These are phyloP conservation scores for Cryptosporidium sp. DNA, from an alignment of 169 alveolate species.

Conservation along the genomic window DNA sequence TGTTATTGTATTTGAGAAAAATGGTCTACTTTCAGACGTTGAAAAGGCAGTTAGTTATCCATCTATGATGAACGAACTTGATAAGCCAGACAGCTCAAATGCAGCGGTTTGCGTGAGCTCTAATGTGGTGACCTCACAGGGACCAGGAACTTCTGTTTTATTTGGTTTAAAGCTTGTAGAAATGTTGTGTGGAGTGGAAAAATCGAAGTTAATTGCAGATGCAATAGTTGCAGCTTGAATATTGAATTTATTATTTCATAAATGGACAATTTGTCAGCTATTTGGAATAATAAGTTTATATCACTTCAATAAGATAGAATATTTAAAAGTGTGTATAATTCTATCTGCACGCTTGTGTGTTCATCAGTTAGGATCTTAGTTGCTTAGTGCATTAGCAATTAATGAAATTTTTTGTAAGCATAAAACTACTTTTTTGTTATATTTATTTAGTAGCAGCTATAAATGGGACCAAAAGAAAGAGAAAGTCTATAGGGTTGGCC, in stretches of 20 bases:
- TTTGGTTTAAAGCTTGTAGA: conserved; percentile 74
- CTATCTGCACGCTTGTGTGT: conserved; percentile 50
- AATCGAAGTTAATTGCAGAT: conserved; percentile 28
- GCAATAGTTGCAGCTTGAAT: conserved; percentile 19
- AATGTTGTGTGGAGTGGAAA: conserved; percentile 52
- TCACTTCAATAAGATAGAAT: not conserved
- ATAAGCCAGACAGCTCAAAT: conserved; percentile 42
- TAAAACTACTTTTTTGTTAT: conserved; percentile 9
- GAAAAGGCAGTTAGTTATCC: conserved; percentile 79
- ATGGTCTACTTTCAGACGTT: conserved; percentile 85
- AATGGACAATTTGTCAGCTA: not conserved
- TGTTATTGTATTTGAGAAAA: conserved; percentile 83
- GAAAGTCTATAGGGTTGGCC: not conserved
- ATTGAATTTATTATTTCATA: not conserved
- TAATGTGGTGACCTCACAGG: conserved; percentile 79
- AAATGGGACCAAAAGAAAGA: conserved; percentile 15
- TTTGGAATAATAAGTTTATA: not conserved
- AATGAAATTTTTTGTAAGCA: conserved; percentile 13
- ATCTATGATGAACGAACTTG: conserved; percentile 51
- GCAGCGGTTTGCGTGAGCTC: conserved; percentile 74
- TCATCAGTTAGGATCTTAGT: not conserved
- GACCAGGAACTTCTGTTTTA: conserved; percentile 79
- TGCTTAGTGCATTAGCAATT: conserved; percentile 1
- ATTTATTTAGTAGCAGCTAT: conserved; percentile 4
- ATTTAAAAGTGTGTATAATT: conserved; percentile 25